These are phyloP conservation scores for Ceriops decandra DNA, from an alignment of 345 rosid species.

Conservation along the genomic window DNA sequence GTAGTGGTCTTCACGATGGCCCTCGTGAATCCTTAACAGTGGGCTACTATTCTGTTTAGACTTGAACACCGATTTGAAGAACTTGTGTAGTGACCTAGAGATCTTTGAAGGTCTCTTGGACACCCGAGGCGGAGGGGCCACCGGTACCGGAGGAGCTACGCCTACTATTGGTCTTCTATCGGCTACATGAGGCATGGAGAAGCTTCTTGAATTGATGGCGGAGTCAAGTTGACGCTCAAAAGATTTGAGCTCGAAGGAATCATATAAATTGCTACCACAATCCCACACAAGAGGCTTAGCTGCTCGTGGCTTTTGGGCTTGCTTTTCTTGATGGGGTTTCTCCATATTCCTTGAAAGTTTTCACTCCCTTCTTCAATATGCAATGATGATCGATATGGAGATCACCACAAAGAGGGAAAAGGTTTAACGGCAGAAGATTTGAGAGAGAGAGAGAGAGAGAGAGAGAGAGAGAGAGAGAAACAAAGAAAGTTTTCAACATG, in stretches of 20 bases:
- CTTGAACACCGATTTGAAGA: constrained; percentile 58
- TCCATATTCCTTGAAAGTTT: constrained; percentile 4
- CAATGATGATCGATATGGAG: background rate
- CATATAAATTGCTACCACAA: constrained; percentile 74
- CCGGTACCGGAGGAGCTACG: background rate
- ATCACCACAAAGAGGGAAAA: background rate
- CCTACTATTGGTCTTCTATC: background rate
- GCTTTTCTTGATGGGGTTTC: constrained; percentile 7
- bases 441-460: background rate
- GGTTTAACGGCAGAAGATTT: background rate
- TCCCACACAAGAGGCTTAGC: constrained; percentile 52
- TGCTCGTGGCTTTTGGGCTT: background rate
- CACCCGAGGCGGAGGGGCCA: constrained; percentile 27
- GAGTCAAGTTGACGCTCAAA: constrained; percentile 70
- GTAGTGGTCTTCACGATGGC: constrained; percentile 33
- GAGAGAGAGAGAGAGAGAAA: background rate
- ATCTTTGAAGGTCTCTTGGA: constrained; percentile 48
- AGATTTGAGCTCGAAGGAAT: constrained; percentile 81
- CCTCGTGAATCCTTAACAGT: constrained; percentile 26
- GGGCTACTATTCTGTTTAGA: constrained; percentile 26
- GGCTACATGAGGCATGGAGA: constrained; percentile 60
- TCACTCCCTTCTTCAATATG: constrained; percentile 6
- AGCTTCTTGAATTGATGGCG: constrained; percentile 53
- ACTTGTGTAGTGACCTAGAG: constrained; percentile 52
- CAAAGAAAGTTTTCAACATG: constrained; percentile 8